Conservation (phyloP, 495 filamentous ascomycete genomes). For the Rhizodiscina lignyota region DNA sequence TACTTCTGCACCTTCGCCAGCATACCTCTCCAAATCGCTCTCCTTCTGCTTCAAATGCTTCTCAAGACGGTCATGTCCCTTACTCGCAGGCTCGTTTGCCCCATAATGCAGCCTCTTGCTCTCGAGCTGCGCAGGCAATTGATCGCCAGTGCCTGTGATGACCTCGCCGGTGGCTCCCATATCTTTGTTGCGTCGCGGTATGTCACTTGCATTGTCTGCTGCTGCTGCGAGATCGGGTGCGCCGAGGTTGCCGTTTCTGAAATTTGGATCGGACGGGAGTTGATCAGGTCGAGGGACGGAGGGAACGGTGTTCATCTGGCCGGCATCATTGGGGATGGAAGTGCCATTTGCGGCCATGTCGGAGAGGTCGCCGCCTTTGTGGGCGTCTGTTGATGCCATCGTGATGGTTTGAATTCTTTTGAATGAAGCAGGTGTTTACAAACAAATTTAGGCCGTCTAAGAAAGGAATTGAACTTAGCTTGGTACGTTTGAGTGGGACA, state of each 20-base stretch:
- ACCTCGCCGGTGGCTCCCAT: conserved; percentile 30
- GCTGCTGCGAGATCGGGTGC: conserved; percentile 25
- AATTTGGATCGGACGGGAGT: conserved; percentile 16
- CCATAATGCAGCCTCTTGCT: conserved; percentile 26
- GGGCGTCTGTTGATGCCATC: conserved; percentile 1
- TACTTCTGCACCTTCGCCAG: conserved; percentile 6
- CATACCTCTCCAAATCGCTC: conserved; percentile 25
- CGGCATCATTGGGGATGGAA: conserved; percentile 35
- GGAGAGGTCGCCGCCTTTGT: conserved; percentile 23
- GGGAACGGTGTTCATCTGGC: conserved; percentile 32
- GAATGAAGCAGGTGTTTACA: too few relatives aligned
- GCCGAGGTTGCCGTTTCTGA: conserved; percentile 7
- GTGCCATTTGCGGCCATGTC: conserved; percentile 39
- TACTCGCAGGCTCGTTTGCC: conserved; percentile 21
- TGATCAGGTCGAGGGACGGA: conserved; percentile 41
- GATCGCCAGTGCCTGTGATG: conserved; percentile 33
- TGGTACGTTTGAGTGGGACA: too few relatives aligned
- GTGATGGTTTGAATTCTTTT: too few relatives aligned
- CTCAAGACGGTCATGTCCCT: conserved; percentile 21
- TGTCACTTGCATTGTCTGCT: conserved; percentile 34
- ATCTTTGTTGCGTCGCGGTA: conserved; percentile 32
- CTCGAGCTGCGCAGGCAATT: conserved; percentile 27
- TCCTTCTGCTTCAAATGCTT: conserved; percentile 27
- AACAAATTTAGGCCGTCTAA: too few relatives aligned
- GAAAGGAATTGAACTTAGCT: too few relatives aligned